phyloP scores from a whole-genome alignment of 2,329 filamentous ascomycete genomes.

The Fusarium continuum region DNA sequence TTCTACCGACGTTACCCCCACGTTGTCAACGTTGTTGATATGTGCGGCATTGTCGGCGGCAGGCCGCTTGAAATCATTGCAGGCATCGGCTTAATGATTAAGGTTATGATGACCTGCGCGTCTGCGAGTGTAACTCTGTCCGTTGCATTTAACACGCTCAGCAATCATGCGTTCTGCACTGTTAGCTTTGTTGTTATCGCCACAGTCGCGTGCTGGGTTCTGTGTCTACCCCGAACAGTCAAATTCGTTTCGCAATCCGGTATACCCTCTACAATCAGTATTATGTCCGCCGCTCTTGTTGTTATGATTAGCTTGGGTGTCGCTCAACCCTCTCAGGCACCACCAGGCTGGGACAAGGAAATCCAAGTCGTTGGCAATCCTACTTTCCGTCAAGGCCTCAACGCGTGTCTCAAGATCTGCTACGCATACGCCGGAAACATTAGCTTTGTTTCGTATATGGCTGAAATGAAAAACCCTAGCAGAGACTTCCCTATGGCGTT shows the following conservation, averaged over 20 bases:
- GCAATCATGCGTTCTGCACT: slow-evolving; percentile 67
- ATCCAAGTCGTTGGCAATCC: slow-evolving; percentile 38
- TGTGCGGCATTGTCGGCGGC: slow-evolving; percentile 63
- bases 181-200: slow-evolving; percentile 71
- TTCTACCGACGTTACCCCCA: slow-evolving; percentile 75
- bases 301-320: slow-evolving; percentile 46
- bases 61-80: slow-evolving; percentile 37
- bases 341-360: slow-evolving; percentile 39
- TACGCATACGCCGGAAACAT: slow-evolving; percentile 46
- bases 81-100: slow-evolving; percentile 71
- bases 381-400: slow-evolving; percentile 40
- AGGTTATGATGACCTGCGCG: slow-evolving; percentile 75
- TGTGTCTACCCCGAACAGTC: slow-evolving; percentile 73
- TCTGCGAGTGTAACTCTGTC: slow-evolving; percentile 71
- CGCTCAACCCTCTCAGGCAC: slow-evolving; percentile 27
- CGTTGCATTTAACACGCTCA: slow-evolving; percentile 73
- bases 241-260: slow-evolving; percentile 44
- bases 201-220: slow-evolving; percentile 65
- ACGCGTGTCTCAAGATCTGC: slow-evolving; percentile 43
- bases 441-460: slow-evolving; percentile 47
- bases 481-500: slow-evolving; percentile 47
- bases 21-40: slow-evolving; percentile 74
- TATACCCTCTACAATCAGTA: slow-evolving; percentile 42
- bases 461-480: slow-evolving; percentile 48
- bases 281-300: slow-evolving; percentile 42